Base-by-base conservation (phyloP, 2,329 filamentous ascomycete species). In the Raffaelea arxii region DNA sequence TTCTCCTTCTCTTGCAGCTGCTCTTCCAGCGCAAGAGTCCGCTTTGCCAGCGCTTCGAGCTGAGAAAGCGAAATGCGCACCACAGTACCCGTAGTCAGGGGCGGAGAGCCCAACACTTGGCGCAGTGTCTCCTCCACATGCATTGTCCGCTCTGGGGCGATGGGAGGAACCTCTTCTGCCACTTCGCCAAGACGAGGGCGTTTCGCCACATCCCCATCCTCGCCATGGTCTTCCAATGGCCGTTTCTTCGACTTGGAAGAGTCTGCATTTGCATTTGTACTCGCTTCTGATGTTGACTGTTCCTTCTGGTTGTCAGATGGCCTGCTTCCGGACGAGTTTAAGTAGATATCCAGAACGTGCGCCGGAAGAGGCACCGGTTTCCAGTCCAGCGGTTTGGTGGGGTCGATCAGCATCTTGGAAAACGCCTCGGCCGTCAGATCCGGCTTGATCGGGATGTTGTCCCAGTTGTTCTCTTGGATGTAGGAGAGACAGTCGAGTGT, bases 391-490 rank as follows among this genome's bases (percentile, higher is more conserved):
- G 61, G 61, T 32, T 51, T 56, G 39, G 54, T 65, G 36, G 55
- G 64, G 47, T 54, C 63, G 43, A 68, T 66, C 11, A 77, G 54
- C 44, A 70, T 69, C 23, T 65, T 62, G 16, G 66, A 61, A 54
- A 80, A 78, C 1, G 63, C 55, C 32, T 63, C 58, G 7, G 75
- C 75, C 16, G 70, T 60, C 27, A 71, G 61, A 47, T 73, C 63
- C 1, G 73, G 72, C 42, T 71, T 66, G 6, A 25, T 25, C 1
- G 51, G 46, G 37, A 53, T 57, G 32, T 64, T 60, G 4, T 63
- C 62, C 30, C 55, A 56, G 10, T 21, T 12, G 4, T 44, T 37
- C 6, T 52, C 50, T 10, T 69, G 63, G 0, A 68, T 67, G 30
- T 70, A 62, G 27, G 62, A 58, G 6, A 77, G 59, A 19, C 69